Conservation (phyloP, 352 stramenopile genomes). For the Globisporangium mamillatum region DNA sequence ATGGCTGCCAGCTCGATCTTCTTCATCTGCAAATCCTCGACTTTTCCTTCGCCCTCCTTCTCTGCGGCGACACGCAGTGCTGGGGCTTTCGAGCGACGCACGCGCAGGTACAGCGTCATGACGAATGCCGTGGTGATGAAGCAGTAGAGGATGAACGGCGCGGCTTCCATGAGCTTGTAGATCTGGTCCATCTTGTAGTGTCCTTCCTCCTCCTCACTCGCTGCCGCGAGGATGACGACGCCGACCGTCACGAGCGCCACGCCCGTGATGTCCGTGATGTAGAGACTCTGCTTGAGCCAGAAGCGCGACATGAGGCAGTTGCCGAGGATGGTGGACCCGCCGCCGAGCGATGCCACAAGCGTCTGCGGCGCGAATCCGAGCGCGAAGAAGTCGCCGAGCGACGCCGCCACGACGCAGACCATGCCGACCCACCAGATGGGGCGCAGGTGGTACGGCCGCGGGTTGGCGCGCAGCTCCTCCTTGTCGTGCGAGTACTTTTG, state of each 20-base stretch:
- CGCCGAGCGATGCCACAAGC: slow-evolving; percentile 77
- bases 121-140: slow-evolving; percentile 79
- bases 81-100: slow-evolving; percentile 73
- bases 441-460: slow-evolving; percentile 74
- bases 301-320: slow-evolving; percentile 86
- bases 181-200: slow-evolving; percentile 88
- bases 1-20: slow-evolving; percentile 41
- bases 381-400: slow-evolving; percentile 82
- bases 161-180: slow-evolving; percentile 74
- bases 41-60: slow-evolving; percentile 37
- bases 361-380: slow-evolving; percentile 87
- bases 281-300: slow-evolving; percentile 85
- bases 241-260: slow-evolving; percentile 73
- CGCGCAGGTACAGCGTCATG: slow-evolving; percentile 82
- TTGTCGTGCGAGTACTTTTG: slow-evolving; percentile 91
- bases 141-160: slow-evolving; percentile 82
- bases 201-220: slow-evolving; percentile 62
- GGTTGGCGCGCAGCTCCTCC: slow-evolving; percentile 67
- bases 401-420: slow-evolving; percentile 78
- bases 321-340: slow-evolving; percentile 79
- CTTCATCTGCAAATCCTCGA: slow-evolving; percentile 58
- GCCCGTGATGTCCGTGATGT: slow-evolving; percentile 80
- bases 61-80: slow-evolving; percentile 64
- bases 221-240: slow-evolving; percentile 75
- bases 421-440: slow-evolving; percentile 90